A percentile compares a stretch with the other conserved stretches of the same genome.
Conservation (phyloP, 257 asterid species). For the Solanum sejunctum region DNA sequence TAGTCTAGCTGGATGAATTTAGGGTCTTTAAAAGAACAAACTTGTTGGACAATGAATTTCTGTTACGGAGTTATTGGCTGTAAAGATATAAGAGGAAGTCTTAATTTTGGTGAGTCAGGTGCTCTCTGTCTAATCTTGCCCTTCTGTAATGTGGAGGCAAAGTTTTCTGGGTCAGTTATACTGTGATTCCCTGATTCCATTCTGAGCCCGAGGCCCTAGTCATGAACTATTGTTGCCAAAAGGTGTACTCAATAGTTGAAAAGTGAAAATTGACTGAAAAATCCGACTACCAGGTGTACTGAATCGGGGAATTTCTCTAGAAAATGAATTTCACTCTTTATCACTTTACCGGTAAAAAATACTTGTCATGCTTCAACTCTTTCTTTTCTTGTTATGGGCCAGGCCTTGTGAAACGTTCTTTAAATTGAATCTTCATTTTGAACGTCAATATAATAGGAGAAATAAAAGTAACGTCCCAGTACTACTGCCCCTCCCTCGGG, state of each 20-base stretch:
- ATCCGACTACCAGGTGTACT: neutral
- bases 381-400: neutral
- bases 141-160: neutral
- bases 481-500: neutral
- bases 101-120: neutral
- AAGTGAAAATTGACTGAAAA: neutral
- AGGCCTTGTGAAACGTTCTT: neutral
- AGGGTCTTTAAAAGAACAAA: neutral
- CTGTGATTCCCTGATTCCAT: neutral
- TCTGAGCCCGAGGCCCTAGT: neutral
- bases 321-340: neutral
- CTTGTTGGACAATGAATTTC: neutral
- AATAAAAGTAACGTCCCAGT: neutral
- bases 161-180: neutral
- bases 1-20: neutral
- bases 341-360: neutral
- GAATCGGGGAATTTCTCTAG: neutral
- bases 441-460: neutral
- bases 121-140: neutral
- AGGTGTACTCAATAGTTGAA: neutral
- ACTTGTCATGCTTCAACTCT: neutral
- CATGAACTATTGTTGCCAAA: neutral
- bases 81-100: neutral
- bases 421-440: neutral
- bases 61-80: neutral